Base-by-base conservation (phyloP, 2,329 filamentous ascomycete species). In the Alternaria metachromatica region DNA sequence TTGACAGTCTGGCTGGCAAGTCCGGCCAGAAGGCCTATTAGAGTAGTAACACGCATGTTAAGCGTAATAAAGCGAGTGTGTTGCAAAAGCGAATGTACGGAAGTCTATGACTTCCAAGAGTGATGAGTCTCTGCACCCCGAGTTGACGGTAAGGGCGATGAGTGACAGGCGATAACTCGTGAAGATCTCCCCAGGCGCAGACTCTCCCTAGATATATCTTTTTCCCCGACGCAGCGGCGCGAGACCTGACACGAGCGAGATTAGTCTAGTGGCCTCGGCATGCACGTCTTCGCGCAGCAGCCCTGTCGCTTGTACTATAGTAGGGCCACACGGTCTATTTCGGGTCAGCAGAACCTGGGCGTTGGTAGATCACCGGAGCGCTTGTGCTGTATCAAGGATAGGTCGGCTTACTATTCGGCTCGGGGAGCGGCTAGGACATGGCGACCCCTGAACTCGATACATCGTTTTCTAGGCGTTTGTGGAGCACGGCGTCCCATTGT, bases 81-180 rank as follows among this genome's bases (percentile, higher is more conserved):
- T 49, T 55, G 59, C 58, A 67, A 72, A 74, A 80, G 78, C 77
- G 78, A 80, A 73, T 78, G 78, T 75, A 80, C 75, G 63, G 77
- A 78, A 77, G 76, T 71, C 72, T 51, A 69, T 45, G 71, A 76
- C 72, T 71, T 75, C 77, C 72, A 74, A 45, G 43, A 28, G 11
- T 26, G 55, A 55, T 64, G 68, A 66, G 67, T 60, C 66, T 61
- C 64, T 59, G 64, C 55, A 62, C 69, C 67, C 60, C 56, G 55
- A 49, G 30, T 70, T 71, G 66, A 70, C 63, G 44, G 63, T 51
- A 46, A 61, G 60, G 60, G 48, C 43, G 49, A 54, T 53, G 50
- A 58, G 60, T 49, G 62, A 55, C 57, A 68, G 63, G 71, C 69
- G 72, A 70, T 67, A 67, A 67, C 60, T 68, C 69, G 70, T 73